phyloP scores from a whole-genome alignment of 116 monocot species.

The Thalassia testudinum region DNA sequence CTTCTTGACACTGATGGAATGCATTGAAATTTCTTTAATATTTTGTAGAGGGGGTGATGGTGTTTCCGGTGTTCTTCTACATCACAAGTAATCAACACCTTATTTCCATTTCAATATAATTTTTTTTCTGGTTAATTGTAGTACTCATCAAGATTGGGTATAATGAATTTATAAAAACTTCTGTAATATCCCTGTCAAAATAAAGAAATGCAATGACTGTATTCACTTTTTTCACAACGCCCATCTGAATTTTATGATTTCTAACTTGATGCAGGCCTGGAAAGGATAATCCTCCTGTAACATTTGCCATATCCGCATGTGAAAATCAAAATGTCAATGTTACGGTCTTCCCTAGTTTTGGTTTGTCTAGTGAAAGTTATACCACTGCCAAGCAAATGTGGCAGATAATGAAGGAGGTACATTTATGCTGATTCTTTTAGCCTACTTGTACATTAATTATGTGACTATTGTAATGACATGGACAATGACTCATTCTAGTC shows the following conservation, averaged over 20 bases:
- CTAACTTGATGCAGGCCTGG: constrained; percentile 48
- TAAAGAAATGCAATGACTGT: no score
- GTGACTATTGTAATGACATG: no score
- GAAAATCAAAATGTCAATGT: constrained; percentile 99
- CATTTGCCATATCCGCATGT: constrained; percentile 93
- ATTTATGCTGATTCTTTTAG: background rate
- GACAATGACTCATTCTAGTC: no score
- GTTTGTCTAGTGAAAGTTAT: constrained; percentile 43
- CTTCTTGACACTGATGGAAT: background rate
- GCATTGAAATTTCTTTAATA: background rate
- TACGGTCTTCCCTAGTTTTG: constrained; percentile 83
- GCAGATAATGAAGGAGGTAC: constrained; percentile 73
- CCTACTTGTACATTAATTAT: background rate
- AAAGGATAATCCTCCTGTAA: constrained; percentile 97
- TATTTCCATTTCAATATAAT: no score
- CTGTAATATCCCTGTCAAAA: no score
- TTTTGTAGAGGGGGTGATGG: constrained; percentile 78
- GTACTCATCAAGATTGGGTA: no score
- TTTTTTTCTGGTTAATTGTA: no score
- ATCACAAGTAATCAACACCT: constrained; percentile 99
- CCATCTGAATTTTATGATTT: no score
- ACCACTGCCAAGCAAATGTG: constrained; percentile 88
- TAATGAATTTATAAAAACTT: no score
- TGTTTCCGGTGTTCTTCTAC: constrained; percentile 89
- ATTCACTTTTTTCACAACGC: no score